Percentiles rank a stretch among this genome's conserved stretches.
Evolutionary conservation across 2,329 filamentous ascomycete species (phyloP).

Genomic region (Trichophyton simii): DNA sequence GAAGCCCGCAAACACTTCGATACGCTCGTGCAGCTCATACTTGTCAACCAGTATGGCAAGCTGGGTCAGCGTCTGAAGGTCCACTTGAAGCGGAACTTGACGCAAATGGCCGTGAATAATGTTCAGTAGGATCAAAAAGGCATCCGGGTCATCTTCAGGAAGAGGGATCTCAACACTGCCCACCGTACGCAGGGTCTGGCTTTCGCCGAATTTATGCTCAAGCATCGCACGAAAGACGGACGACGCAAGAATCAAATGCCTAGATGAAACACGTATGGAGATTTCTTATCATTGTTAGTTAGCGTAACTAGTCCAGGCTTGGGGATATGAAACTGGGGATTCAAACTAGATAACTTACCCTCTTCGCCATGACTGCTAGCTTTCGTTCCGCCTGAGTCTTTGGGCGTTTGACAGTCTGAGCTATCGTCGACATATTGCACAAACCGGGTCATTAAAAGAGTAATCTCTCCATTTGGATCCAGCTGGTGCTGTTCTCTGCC

Average conservation of each 20-base stretch:
- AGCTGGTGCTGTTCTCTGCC: slow-evolving; percentile 9
- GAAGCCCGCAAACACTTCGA: slow-evolving; percentile 12
- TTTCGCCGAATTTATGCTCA: slow-evolving; percentile 12
- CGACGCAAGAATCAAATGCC: slow-evolving; percentile 14
- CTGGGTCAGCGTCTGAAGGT: slow-evolving; percentile 11
- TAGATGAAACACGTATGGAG: slow-evolving; percentile 12
- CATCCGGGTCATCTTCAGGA: slow-evolving; percentile 21
- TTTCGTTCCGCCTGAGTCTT: neutral
- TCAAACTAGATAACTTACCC: slow-evolving; percentile 6
- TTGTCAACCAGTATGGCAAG: slow-evolving; percentile 15
- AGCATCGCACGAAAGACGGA: slow-evolving; percentile 15
- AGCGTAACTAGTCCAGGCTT: neutral
- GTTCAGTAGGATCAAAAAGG: slow-evolving; percentile 20
- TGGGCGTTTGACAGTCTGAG: neutral
- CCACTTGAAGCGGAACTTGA: slow-evolving; percentile 14
- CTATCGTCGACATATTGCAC: slow-evolving; percentile 9
- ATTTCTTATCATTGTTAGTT: slow-evolving; percentile 10
- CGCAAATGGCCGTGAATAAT: slow-evolving; percentile 23
- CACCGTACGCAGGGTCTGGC: slow-evolving; percentile 8
- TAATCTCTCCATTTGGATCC: slow-evolving; percentile 13
- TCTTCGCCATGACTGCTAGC: slow-evolving; percentile 9
- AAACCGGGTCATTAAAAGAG: slow-evolving; percentile 11
- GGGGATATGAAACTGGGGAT: too few relatives aligned
- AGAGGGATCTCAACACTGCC: slow-evolving; percentile 15
- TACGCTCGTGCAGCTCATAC: slow-evolving; percentile 13